These are phyloP conservation scores for Hypoxylon fuscum DNA, from an alignment of 495 filamentous ascomycete genomes.

Conservation along the genomic window DNA sequence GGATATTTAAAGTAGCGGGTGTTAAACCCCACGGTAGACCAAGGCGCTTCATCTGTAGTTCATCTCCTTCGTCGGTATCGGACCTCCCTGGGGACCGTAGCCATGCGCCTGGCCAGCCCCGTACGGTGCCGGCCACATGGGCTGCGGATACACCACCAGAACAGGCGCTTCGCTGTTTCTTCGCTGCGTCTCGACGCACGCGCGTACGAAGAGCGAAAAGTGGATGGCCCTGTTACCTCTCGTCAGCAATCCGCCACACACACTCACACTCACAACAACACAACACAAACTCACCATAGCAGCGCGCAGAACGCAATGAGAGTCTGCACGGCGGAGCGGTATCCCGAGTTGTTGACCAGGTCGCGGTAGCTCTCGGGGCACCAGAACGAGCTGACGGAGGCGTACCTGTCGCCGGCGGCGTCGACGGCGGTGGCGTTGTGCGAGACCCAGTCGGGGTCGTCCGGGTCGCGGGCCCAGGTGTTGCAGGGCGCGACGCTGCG, in stretches of 20 bases:
- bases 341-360: slow-evolving; percentile 18
- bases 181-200: slow-evolving; percentile 50
- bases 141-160: slow-evolving; percentile 23
- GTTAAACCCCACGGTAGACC: background rate
- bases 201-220: slow-evolving; percentile 52
- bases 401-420: background rate
- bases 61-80: slow-evolving; percentile 10
- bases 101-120: slow-evolving; percentile 2
- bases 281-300: slow-evolving; percentile 25
- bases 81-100: slow-evolving; percentile 2
- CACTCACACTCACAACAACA: too few species aligned
- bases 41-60: slow-evolving; percentile 18
- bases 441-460: slow-evolving; percentile 13
- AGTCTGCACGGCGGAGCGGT: slow-evolving; percentile 17
- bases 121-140: slow-evolving; percentile 16
- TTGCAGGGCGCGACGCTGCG: slow-evolving; percentile 16
- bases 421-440: slow-evolving; percentile 3
- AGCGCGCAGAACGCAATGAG: slow-evolving; percentile 28
- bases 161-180: slow-evolving; percentile 26
- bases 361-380: slow-evolving; percentile 10
- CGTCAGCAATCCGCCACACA: slow-evolving; percentile 30
- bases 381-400: background rate
- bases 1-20: background rate
- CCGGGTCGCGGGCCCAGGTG: slow-evolving; percentile 21
- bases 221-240: slow-evolving; percentile 36